Base-by-base conservation (phyloP, 257 asterid genomes). In the Ilex aquifolium region DNA sequence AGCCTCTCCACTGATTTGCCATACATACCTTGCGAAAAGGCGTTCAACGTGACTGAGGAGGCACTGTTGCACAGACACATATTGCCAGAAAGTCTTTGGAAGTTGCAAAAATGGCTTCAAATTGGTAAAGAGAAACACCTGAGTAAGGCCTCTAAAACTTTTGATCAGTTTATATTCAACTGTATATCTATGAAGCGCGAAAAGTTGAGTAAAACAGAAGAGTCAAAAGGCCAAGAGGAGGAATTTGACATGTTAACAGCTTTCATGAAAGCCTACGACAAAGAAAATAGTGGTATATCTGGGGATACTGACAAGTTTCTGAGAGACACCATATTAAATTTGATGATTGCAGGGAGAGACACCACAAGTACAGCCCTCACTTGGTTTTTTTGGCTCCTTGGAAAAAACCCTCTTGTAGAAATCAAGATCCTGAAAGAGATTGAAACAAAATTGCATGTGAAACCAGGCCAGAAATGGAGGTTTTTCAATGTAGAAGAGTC, bases 331-430 rank as follows among this genome's bases (percentile, higher is more conserved):
- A 40, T 69, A 10, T 10, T 75, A 14, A 81, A 57, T 32, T 62
- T 83, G 40, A 63, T 80, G 65, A 30, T 80, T 12, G 90, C 84
- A 0, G 86, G 90, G 0, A 64, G 83, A 17, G 86, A 83, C 67
- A 83, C 86, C 44, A 64, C 79, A 3, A 68, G 84, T 44, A 31
- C 80, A 15, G 57, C 77, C 17, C 79, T 83, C 2, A 65, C 81
- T 1, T 83, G 90, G 86, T 63, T 80, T 31, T 78, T 83, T 75
- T 83, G 70, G 70, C 79, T 84, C 0, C 51, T 55, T 76, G 40
- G 61, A 0, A 10, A 0, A 0, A 70, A 80, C 58, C 85, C 85
- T 30, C 5, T 1, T 0, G 51, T 64, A 1, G 73, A 69, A 44
- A 7, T 1, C 13, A 80, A 73, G 76, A 70, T 76, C 39, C 60